These are phyloP conservation scores for Lunularia cruciata DNA, from an alignment of 225 moss, liverwort and hornwort genomes.

Conservation along the genomic window DNA sequence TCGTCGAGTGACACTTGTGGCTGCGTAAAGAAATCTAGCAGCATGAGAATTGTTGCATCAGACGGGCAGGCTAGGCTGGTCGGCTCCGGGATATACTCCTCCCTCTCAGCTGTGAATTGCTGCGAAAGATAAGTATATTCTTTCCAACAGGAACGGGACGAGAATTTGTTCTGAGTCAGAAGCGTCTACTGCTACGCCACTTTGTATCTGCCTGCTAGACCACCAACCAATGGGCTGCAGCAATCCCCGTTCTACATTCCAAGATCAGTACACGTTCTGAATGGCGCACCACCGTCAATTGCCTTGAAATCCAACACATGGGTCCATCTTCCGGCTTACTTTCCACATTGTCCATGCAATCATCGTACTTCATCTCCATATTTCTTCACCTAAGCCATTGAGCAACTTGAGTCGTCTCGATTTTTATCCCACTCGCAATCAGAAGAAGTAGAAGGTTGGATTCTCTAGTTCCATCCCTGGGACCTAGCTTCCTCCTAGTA, in stretches of 20 bases:
- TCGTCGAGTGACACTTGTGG: background rate
- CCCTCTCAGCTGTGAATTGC: background rate
- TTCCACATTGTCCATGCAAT: background rate
- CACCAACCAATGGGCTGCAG: conserved; percentile 2
- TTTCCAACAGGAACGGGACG: background rate
- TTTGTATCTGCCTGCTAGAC: background rate
- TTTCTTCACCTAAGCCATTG: background rate
- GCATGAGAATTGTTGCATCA: no score
- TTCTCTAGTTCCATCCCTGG: background rate
- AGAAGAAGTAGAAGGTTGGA: background rate
- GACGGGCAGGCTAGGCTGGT: no score
- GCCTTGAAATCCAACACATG: background rate
- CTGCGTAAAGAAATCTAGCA: conserved; percentile 1
- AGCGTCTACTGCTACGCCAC: background rate
- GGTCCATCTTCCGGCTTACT: background rate
- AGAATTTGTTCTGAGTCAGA: background rate
- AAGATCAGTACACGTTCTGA: background rate
- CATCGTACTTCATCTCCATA: no score
- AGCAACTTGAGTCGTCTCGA: background rate
- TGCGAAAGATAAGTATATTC: background rate
- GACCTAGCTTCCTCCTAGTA: background rate
- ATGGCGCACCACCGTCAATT: background rate
- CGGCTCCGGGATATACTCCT: background rate
- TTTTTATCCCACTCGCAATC: background rate
- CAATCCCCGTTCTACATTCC: background rate